Evolutionary conservation across 208 protist species (phyloP).

Genomic region (Histomonas meleagridis): DNA sequence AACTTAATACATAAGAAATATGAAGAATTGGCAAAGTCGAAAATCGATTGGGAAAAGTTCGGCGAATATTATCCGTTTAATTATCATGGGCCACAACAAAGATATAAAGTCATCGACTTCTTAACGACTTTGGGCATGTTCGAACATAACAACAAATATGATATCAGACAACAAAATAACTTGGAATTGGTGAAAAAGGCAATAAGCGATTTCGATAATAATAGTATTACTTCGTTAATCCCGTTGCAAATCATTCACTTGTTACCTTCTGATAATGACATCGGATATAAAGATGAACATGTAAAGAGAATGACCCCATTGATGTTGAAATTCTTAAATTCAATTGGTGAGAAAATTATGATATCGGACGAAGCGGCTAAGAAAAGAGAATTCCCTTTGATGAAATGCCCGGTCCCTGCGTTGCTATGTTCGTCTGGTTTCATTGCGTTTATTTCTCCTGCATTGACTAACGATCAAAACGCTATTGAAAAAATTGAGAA

Average conservation of each 20-base stretch:
- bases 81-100: not conserved
- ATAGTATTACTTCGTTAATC: not conserved
- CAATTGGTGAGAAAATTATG: not conserved
- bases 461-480: not conserved
- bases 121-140: not conserved
- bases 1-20: not conserved
- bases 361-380: not conserved
- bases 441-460: not conserved
- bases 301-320: not conserved
- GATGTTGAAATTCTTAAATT: not conserved
- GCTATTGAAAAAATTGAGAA: not conserved
- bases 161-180: not conserved
- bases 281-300: not conserved
- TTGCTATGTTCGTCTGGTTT: not conserved
- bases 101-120: not conserved
- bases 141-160: not conserved
- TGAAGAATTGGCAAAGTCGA: not conserved
- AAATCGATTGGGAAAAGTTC: not conserved
- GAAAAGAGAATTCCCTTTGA: not conserved
- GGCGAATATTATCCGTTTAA: not conserved
- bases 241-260: not conserved
- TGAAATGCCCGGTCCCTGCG: not conserved
- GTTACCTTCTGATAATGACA: not conserved
- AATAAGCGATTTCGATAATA: not conserved
- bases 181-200: not conserved